These are phyloP conservation scores for Monilinia fructicola DNA, from an alignment of 2,329 filamentous ascomycete species.

Conservation along the genomic window DNA sequence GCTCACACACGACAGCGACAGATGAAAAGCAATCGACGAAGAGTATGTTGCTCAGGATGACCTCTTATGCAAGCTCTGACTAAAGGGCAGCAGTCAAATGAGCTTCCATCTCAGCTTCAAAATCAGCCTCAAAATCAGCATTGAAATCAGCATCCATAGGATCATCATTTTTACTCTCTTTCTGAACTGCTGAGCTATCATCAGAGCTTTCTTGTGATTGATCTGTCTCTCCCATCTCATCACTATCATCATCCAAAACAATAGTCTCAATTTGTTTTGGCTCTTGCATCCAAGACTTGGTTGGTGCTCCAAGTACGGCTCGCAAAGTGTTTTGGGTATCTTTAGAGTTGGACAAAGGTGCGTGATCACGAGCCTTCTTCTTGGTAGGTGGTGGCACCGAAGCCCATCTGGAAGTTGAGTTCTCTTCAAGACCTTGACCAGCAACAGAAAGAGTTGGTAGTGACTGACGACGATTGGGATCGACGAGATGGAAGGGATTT, in stretches of 20 bases:
- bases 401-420: constrained; percentile 9
- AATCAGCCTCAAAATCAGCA: not conserved
- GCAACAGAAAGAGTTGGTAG: not conserved
- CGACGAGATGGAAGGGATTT: not conserved
- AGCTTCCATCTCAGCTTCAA: constrained; percentile 1
- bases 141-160: not conserved
- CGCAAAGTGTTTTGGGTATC: constrained; percentile 7
- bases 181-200: not conserved
- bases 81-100: constrained; percentile 9
- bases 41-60: no score
- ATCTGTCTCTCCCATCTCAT: not conserved
- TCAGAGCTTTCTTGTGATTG: constrained; percentile 11
- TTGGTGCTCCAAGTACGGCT: not conserved
- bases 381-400: constrained; percentile 10
- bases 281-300: constrained; percentile 13
- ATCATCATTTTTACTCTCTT: not conserved
- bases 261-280: not conserved
- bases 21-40: not conserved
- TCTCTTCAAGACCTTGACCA: not conserved
- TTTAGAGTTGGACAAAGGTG: not conserved
- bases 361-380: constrained; percentile 3
- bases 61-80: not conserved
- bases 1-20: not conserved
- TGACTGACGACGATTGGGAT: constrained; percentile 1
- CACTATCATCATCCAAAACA: constrained; percentile 14